Evolutionary conservation across 148 eudicot species (phyloP), one percentile per base, ranked within the genome.

Genomic region (Pharnaceum exiguum): DNA sequence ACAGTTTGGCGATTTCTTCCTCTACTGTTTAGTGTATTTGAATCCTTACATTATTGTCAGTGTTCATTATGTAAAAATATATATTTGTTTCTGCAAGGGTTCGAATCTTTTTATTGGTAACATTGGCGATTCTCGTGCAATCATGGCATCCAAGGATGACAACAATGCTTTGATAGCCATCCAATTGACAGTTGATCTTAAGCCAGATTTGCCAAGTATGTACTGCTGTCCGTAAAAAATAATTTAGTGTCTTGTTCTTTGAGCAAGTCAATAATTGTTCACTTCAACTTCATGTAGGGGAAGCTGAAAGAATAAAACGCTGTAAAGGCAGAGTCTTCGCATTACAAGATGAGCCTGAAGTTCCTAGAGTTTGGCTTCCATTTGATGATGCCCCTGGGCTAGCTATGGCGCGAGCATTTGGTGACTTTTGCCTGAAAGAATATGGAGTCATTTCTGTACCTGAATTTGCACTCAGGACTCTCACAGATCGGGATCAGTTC

Each of bases 371-470:
- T 72, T 94, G 99, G 96, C 72, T 94, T 28, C 99, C 99, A 21
- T 94, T 79, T 75, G 99, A 89, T 68, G 91, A 94, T 79, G 99
- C 99, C 51, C 99, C 99, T 66, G 96, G 99, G 55, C 72, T 94
- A 68, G 99, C 99, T 55, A 94, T 94, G 99, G 99, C 99, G 36
- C 86, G 99, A 50, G 99, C 99, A 61, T 94, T 94, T 68, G 99
- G 99, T 32, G 99, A 94, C 62, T 94, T 89, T 45, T 94, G 99
- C 66, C 65, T 94, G 63, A 94, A 94, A 78, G 96, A 94, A 35
- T 94, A 86, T 66, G 99, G 99, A 16, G 99, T 94, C 39, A 89
- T 94, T 49, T 94, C 91, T 42, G 79, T 89, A 51, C 99, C 96
- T 18, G 99, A 94, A 65, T 79, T 94, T 43, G 60, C 89, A 40